Evolutionary conservation across 176 grass and related monocot species (phyloP).

Genomic region (Secale cereale): DNA sequence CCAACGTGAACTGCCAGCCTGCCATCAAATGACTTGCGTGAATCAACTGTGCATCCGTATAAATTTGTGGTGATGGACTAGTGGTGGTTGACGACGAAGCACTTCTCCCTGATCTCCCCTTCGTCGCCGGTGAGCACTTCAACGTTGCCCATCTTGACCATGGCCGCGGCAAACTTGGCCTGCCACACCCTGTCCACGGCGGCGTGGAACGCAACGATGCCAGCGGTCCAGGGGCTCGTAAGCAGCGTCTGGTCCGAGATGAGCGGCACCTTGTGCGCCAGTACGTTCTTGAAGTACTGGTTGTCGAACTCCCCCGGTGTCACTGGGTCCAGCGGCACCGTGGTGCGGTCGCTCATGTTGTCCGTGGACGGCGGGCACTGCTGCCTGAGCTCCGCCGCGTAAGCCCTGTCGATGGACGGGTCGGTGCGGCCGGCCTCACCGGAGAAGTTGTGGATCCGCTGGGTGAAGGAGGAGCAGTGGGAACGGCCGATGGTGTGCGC

Average conservation of each 20-base stretch:
- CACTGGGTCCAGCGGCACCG: conserved; percentile 13
- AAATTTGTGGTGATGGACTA: background rate
- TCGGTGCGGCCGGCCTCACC: background rate
- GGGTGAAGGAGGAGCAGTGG: conserved; percentile 50
- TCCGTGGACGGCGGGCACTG: conserved; percentile 30
- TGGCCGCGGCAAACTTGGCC: conserved; percentile 28
- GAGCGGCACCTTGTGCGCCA: conserved; percentile 23
- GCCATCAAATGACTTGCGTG: background rate
- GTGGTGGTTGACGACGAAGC: conserved; percentile 20
- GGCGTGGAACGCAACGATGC: background rate
- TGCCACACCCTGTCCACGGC: background rate
- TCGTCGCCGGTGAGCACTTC: conserved; percentile 23
- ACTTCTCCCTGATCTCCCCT: conserved; percentile 43
- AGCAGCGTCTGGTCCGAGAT: conserved; percentile 51
- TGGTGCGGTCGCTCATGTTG: background rate
- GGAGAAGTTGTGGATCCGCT: conserved; percentile 33
- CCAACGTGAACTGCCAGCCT: background rate
- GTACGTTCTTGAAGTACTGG: conserved; percentile 58
- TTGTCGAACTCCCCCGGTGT: conserved; percentile 33
- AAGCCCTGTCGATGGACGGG: background rate
- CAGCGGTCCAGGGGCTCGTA: background rate
- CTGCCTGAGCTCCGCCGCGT: background rate
- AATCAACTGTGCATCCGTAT: background rate
- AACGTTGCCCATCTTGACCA: conserved; percentile 28
- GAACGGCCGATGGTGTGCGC: conserved; percentile 48